A percentile compares a stretch with the other conserved stretches of the same genome.
phyloP scores from a whole-genome alignment of 129 eudicot species.

The Flaveria ramosissima region DNA sequence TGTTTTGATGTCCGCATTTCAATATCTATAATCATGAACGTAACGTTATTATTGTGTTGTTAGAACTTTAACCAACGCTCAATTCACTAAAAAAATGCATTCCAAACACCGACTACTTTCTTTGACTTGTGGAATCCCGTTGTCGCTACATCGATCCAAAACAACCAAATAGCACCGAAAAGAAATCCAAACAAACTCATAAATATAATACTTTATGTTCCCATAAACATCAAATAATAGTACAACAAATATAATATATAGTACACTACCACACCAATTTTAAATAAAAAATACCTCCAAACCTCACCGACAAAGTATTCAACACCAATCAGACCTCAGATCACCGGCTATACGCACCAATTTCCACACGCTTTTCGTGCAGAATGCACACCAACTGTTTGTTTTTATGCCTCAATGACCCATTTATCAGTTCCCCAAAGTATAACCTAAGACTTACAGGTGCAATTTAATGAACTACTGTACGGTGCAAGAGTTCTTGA shows the following conservation, averaged over 20 bases:
- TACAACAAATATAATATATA: conserved; percentile 17
- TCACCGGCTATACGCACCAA: conserved; percentile 9
- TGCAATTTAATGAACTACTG: conserved; percentile 19
- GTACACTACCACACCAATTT: conserved; percentile 5
- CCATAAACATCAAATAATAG: conserved; percentile 12
- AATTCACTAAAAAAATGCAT: no score
- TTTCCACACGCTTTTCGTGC: background rate
- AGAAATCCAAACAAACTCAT: background rate
- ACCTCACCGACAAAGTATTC: background rate
- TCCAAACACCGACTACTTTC: conserved; percentile 15
- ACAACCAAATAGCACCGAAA: conserved; percentile 4
- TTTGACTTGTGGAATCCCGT: background rate
- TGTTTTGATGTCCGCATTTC: no score
- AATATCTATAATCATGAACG: no score
- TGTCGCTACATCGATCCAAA: background rate
- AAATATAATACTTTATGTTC: background rate
- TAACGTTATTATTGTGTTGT: no score
- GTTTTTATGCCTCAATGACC: conserved; percentile 23
- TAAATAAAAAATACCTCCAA: conserved; percentile 22
- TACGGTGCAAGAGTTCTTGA: conserved; percentile 62
- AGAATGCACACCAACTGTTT: conserved; percentile 15
- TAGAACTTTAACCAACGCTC: no score
- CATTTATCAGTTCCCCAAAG: background rate
- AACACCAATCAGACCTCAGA: background rate
- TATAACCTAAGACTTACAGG: background rate